phyloP scores from a whole-genome alignment of 2,329 filamentous ascomycete species.

The Diaporthe sp. region DNA sequence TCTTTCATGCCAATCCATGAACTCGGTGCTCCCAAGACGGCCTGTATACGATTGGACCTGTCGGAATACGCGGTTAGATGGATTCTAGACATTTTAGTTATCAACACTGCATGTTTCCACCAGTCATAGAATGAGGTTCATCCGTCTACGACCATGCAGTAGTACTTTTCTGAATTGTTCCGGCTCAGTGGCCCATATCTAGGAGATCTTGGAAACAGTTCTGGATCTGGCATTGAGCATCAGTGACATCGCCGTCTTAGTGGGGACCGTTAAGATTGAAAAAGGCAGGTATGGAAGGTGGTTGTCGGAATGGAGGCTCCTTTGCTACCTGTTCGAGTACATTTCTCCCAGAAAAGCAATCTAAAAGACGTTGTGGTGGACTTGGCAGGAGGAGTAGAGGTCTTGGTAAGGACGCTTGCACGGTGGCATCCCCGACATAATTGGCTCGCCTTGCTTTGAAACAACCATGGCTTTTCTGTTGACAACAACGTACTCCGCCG shows the following conservation, averaged over 20 bases:
- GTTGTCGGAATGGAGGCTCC: constrained; percentile 18
- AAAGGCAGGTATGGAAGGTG: neutral
- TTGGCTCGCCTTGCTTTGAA: constrained; percentile 10
- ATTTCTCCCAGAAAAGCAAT: constrained; percentile 1
- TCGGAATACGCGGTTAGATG: neutral
- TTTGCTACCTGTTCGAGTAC: constrained; percentile 12
- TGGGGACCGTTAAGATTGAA: constrained; percentile 6
- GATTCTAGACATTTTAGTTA: neutral
- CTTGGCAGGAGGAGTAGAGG: constrained; percentile 27
- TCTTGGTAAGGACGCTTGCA: constrained; percentile 17
- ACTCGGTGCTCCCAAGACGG: neutral
- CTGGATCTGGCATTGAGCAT: neutral
- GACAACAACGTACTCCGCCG: neutral
- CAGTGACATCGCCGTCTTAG: constrained; percentile 24
- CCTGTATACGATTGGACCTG: neutral
- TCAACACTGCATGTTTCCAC: constrained; percentile 5
- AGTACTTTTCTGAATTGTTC: neutral
- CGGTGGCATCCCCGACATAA: neutral
- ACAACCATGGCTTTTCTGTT: constrained; percentile 1
- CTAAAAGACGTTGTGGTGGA: constrained; percentile 20
- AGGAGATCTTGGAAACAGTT: neutral
- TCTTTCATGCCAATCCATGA: too few species aligned
- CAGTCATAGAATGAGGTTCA: neutral
- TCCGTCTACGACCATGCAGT: neutral
- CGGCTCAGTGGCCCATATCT: neutral